Percentiles rank a stretch among this genome's conserved stretches.
Conservation (phyloP, 2,329 filamentous ascomycete species). For the Cercospora beticola region DNA sequence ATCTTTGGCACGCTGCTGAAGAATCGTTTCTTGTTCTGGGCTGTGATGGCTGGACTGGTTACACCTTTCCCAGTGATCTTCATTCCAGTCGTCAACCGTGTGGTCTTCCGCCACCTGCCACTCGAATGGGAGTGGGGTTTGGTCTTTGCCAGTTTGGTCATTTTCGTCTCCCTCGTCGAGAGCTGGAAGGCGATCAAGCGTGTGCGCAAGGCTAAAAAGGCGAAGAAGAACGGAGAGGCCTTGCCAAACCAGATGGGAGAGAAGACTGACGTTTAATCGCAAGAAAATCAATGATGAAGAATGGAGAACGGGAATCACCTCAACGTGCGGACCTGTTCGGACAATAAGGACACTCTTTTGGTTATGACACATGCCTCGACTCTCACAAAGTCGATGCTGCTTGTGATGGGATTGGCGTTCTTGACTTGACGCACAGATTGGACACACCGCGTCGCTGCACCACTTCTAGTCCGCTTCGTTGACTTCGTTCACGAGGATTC, state of each 20-base stretch:
- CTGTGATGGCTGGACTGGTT: constrained; percentile 44
- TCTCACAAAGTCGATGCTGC: background rate
- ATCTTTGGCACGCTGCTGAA: constrained; percentile 37
- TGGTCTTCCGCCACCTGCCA: constrained; percentile 47
- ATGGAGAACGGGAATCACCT: background rate
- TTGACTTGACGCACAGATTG: background rate
- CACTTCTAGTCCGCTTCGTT: background rate
- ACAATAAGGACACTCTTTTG: background rate
- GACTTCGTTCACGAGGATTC: background rate
- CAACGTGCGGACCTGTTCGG: background rate
- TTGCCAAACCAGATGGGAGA: background rate
- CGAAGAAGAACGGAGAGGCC: constrained; percentile 7
- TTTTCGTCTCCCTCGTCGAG: constrained; percentile 46
- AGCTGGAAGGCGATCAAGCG: constrained; percentile 49
- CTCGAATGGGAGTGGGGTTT: constrained; percentile 51
- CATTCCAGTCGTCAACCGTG: constrained; percentile 46
- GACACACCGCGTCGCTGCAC: background rate
- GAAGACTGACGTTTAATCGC: background rate
- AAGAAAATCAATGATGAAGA: background rate
- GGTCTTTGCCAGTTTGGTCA: constrained; percentile 42
- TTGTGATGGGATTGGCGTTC: background rate
- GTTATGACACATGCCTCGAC: background rate
- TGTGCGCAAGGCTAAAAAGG: constrained; percentile 16
- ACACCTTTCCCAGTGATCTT: constrained; percentile 49
- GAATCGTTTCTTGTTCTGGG: constrained; percentile 47